Evolutionary conservation across 371 early-diverging fungal species (phyloP).

Genomic region (Mortierella sp.): DNA sequence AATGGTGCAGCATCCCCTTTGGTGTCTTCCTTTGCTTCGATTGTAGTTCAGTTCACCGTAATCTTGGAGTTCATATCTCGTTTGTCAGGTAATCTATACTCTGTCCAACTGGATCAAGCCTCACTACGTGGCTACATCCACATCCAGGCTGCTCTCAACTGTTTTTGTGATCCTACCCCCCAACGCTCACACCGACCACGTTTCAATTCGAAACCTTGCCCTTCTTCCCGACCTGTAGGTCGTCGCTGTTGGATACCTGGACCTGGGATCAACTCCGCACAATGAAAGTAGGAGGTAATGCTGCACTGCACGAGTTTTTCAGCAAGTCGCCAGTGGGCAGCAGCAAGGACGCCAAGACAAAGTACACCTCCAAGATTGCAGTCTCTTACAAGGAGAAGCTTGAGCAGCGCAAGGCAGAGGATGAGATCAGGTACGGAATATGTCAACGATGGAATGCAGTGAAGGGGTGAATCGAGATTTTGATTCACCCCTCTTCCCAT

Average conservation of each 20-base stretch:
- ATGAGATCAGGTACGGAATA: constrained; percentile 62
- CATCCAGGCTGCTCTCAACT: not conserved
- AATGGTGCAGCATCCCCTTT: constrained; percentile 97
- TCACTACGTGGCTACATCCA: not conserved
- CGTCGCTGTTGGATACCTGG: constrained; percentile 92
- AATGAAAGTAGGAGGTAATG: constrained; percentile 93
- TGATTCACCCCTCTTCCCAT: too few relatives aligned
- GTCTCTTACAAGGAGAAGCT: constrained; percentile 87
- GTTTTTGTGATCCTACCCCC: too few relatives aligned
- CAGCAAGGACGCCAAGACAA: constrained; percentile 81
- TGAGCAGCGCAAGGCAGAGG: constrained; percentile 79
- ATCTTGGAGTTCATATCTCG: constrained; percentile 95
- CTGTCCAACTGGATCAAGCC: not conserved
- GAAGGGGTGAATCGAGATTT: constrained; percentile 38
- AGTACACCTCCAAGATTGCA: constrained; percentile 85
- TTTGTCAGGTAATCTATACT: constrained; percentile 84
- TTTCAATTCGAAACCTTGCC: too few relatives aligned
- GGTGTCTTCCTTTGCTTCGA: constrained; percentile 98
- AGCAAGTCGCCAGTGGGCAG: constrained; percentile 58
- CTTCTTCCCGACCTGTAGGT: constrained; percentile 59
- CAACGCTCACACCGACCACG: too few relatives aligned
- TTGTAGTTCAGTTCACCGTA: constrained; percentile 96
- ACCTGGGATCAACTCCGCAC: constrained; percentile 92
- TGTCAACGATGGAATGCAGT: constrained; percentile 78
- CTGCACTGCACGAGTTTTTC: constrained; percentile 84